phyloP scores from a whole-genome alignment of 2,329 filamentous ascomycete species.

The Trichoderma sp. region DNA sequence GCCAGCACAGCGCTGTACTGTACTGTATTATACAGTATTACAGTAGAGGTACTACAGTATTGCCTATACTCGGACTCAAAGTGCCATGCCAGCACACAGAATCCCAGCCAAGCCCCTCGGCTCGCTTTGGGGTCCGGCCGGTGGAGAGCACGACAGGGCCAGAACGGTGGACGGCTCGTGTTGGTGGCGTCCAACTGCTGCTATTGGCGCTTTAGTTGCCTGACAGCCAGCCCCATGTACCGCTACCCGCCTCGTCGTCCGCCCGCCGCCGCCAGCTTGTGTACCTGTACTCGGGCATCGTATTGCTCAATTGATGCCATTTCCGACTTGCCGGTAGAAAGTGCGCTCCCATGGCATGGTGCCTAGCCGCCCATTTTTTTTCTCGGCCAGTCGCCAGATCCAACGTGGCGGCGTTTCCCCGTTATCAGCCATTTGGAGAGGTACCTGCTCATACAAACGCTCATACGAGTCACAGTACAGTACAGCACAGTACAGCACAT shows the following conservation, averaged over 20 bases:
- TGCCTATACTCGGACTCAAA: no score
- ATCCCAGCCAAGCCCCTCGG: background rate
- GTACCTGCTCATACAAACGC: background rate
- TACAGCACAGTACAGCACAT: no score
- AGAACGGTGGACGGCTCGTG: constrained; percentile 13
- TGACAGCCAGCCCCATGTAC: background rate
- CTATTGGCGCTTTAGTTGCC: background rate
- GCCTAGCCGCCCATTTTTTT: background rate
- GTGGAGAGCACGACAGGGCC: constrained; percentile 7
- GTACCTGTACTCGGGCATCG: background rate
- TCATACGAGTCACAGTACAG: background rate
- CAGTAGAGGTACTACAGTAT: no score
- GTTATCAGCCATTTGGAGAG: background rate
- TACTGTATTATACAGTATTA: no score
- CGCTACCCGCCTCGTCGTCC: background rate
- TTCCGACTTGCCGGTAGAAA: constrained; percentile 8
- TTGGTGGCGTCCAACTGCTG: constrained; percentile 1
- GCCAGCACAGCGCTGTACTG: no score
- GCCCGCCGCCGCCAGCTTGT: background rate
- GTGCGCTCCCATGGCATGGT: background rate
- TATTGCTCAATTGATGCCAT: constrained; percentile 3
- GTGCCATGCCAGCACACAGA: no score
- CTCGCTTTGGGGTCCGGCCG: background rate
- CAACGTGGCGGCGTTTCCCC: constrained; percentile 6
- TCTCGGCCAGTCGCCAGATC: constrained; percentile 2